Evolutionary conservation across 441 rosid species (phyloP).

Genomic region (Biscutella laevigata): DNA sequence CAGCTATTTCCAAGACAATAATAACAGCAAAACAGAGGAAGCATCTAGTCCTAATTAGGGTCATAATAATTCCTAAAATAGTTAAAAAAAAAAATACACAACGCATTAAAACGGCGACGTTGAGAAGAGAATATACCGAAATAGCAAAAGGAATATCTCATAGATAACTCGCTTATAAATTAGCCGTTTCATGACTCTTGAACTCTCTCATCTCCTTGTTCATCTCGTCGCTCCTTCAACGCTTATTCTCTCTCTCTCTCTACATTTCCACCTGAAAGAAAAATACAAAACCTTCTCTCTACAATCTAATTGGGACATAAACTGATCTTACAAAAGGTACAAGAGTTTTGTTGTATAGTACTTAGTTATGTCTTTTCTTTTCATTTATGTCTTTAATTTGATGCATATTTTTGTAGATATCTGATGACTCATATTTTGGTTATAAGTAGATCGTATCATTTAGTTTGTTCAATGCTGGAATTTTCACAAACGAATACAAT

Average conservation of each 20-base stretch:
- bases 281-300: too few species aligned
- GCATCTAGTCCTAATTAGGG: too few species aligned
- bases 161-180: constrained; percentile 21
- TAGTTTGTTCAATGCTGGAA: too few species aligned
- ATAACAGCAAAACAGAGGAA: constrained; percentile 19
- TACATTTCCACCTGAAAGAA: not conserved
- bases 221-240: constrained; percentile 18
- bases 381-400: too few species aligned
- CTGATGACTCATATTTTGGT: too few species aligned
- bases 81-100: not conserved
- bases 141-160: constrained; percentile 20
- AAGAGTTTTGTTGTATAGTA: too few species aligned
- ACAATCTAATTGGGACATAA: too few species aligned
- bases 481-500: too few species aligned
- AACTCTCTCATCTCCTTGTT: constrained; percentile 17
- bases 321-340: too few species aligned
- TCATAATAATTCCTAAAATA: constrained; percentile 2
- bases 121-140: constrained; percentile 17
- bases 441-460: too few species aligned
- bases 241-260: not conserved
- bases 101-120: constrained; percentile 6
- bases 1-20: constrained; percentile 4
- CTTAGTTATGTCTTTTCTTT: too few species aligned
- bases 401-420: too few species aligned
- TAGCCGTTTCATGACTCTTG: constrained; percentile 5